These are phyloP conservation scores for Cadophora sp. DNA, from an alignment of 2,329 filamentous ascomycete genomes.

Conservation along the genomic window DNA sequence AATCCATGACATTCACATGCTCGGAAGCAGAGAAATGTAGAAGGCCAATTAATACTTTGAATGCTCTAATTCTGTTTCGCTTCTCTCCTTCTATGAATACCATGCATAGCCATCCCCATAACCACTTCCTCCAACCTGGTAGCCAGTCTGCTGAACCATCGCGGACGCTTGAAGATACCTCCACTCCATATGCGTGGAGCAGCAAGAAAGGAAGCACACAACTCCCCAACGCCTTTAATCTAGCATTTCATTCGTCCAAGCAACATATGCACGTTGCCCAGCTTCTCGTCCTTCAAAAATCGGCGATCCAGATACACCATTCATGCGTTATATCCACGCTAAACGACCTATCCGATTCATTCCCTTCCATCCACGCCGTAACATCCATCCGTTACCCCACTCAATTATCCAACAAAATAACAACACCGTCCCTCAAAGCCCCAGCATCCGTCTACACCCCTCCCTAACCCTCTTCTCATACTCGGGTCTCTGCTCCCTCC, in stretches of 20 bases:
- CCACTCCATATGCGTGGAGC: not conserved
- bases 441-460: constrained; percentile 80
- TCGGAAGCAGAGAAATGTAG: too few species aligned
- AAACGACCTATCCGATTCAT: not conserved
- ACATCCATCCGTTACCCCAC: not conserved
- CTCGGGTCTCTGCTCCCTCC: constrained; percentile 81
- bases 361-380: not conserved
- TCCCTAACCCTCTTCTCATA: constrained; percentile 88
- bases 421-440: constrained; percentile 58
- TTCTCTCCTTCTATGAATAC: not conserved
- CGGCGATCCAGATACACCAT: not conserved
- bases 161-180: not conserved
- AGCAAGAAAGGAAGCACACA: not conserved
- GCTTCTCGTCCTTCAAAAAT: not conserved
- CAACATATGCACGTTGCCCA: not conserved
- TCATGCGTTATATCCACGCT: too few species aligned
- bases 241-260: not conserved
- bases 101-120: not conserved
- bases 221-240: not conserved
- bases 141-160: not conserved
- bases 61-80: not conserved
- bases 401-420: not conserved
- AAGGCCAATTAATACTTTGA: not conserved
- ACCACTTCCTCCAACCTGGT: not conserved
- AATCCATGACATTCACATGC: too few species aligned